Evolutionary conservation across 345 rosid genomes (phyloP).

Genomic region (Geranium rotundifolium): DNA sequence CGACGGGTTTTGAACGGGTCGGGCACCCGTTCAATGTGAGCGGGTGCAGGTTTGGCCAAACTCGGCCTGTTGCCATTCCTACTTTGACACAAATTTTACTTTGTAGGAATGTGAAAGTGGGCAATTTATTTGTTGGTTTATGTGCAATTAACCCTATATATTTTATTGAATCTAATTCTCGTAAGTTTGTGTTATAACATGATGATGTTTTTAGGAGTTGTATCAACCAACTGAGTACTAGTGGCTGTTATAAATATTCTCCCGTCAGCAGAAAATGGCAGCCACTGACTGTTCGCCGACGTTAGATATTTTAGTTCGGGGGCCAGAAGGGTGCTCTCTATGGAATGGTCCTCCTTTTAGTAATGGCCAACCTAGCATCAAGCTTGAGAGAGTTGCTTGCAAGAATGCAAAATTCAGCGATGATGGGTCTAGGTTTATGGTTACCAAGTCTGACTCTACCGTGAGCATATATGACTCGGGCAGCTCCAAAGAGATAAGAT

Average conservation of each 20-base stretch:
- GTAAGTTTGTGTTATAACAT: no score
- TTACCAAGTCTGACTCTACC: constrained; percentile 38
- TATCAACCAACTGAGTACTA: background rate
- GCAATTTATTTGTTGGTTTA: no score
- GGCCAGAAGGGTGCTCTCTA: constrained; percentile 56
- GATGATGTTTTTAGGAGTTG: background rate
- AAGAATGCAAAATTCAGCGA: constrained; percentile 47
- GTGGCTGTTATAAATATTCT: background rate
- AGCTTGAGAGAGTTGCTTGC: constrained; percentile 56
- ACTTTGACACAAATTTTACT: no score
- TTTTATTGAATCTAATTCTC: background rate
- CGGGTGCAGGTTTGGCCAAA: no score
- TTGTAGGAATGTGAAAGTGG: background rate
- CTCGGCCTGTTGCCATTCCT: no score
- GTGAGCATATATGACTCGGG: constrained; percentile 52
- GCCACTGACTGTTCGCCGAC: constrained; percentile 35
- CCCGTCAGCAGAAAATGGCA: constrained; percentile 12
- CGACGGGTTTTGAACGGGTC: no score
- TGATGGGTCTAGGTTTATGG: constrained; percentile 70
- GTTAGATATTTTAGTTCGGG: constrained; percentile 74
- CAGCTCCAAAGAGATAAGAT: constrained; percentile 45
- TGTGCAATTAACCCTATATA: no score
- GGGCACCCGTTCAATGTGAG: no score
- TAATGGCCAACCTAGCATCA: constrained; percentile 44
- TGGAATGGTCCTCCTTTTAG: constrained; percentile 87